Base-by-base conservation (phyloP, 139 green algal genomes). In the Chloropicon primus region DNA sequence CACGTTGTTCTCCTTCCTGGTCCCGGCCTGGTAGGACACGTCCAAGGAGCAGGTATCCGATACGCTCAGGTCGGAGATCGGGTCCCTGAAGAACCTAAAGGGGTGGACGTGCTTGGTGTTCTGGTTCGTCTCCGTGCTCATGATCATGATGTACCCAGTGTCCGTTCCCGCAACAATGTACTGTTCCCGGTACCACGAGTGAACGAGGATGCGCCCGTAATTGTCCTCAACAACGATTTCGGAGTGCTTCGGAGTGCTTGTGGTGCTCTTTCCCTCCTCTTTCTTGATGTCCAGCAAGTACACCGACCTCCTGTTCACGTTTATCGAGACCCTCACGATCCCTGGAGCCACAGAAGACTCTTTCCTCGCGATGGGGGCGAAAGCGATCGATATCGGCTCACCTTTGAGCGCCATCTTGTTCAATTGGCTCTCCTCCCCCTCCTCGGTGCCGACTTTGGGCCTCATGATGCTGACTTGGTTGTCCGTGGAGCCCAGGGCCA, bases 211-310 rank as follows among this genome's bases (percentile, higher is more conserved):
- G 1, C 84, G 53, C 21, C 91, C 91, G 78, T 93, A 93, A 22
- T 74, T 78, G 1, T 91, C 85, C 74, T 87, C 78, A 53, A 94
- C 92, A 0, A 84, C 80, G 25, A 94, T 83, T 86, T 94, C 89
- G 2, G 91, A 71, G 1, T 88, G 89, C 41, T 80, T 5, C 5
- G 41, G 41, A n/a, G 17, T 17, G 41, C 41, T 62, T 17, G 41
- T 62, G 41, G 41, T 62, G 5, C 41, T 62, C 41, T 62, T 79
- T 24, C 86, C 79, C 27, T 62, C 41, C 41, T 80, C 71, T n/a
- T 76, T 25, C 27, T 21, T n/a, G 26, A 72, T 26, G 28, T 72
- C 22, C 26, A 88, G 84, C 25, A 92, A 82, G 81, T 89, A 89
- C 22, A 92, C 27, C 72, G 82, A 85, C 77, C 85, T 87, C 10